Base-by-base conservation (phyloP, 179 eudicot species). In the Camellia oleifera region DNA sequence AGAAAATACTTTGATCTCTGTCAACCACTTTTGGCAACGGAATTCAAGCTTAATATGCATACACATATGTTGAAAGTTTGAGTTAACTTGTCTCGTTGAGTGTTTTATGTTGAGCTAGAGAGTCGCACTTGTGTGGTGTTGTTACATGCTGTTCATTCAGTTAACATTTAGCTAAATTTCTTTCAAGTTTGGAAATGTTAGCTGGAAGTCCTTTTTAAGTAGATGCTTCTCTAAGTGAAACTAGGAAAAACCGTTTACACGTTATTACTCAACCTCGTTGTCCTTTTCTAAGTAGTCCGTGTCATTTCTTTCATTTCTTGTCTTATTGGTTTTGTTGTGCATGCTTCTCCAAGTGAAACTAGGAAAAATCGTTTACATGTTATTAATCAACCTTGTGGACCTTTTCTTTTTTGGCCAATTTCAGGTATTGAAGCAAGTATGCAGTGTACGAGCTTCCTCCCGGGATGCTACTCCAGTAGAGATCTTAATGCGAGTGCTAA, bases 381-480 rank as follows among this genome's bases (percentile, higher is more conserved):
- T 67, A 40, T 77, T 52, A 26, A 32, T 78, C 56, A 78, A 44
- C 14, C 52, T 40, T 66, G n/a, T 6, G 15, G 64, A 54, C 11
- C 26, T 23, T 56, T 81, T 32, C n/a, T 7, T 48, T 32, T 48
- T 48, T 48, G 52, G 74, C 4, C 3, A 65, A 46, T 69, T 45
- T 73, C 71, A 75, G 82, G 77, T 68, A 70, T 45, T 74, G 82
- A 57, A 78, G 71, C 79, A 69, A 72, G 66, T 6, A 84, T 85
- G 88, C 88, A 87, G 86, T 83, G 76, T 74, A 62, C 85, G 17
- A 77, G 83, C 64, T 85, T 63, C 68, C 15, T 79, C 26, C 86
- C 88, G 54, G 82, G 78, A 57, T 80, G 76, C 76, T 82, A 83
- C 83, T 73, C 81, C 11, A 40, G 73, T 50, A 71, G 80, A 74